phyloP scores from a whole-genome alignment of 352 stramenopile genomes.

The Achlya hypogyna region DNA sequence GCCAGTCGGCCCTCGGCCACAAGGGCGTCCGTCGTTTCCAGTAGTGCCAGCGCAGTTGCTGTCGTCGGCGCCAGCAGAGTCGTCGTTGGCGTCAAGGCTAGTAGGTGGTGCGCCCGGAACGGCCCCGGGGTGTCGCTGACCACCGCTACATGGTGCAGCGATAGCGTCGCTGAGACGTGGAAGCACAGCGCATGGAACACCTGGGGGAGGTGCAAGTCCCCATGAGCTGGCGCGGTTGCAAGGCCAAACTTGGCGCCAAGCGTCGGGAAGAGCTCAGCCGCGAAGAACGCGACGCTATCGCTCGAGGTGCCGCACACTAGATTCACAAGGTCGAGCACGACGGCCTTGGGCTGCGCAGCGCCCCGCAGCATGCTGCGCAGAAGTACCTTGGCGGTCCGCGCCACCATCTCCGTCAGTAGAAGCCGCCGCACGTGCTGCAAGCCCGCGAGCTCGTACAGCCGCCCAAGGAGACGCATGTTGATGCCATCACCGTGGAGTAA shows the following conservation, averaged over 20 bases:
- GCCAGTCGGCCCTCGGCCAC: background rate
- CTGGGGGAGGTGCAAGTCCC: slow-evolving; percentile 41
- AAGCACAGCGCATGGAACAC: slow-evolving; percentile 39
- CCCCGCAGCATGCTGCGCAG: slow-evolving; percentile 26
- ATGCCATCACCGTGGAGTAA: slow-evolving; percentile 44
- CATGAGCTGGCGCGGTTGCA: slow-evolving; percentile 22
- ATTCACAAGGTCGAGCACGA: slow-evolving; percentile 51
- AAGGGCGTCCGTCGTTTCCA: slow-evolving; percentile 12
- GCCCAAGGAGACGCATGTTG: slow-evolving; percentile 45
- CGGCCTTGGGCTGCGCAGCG: slow-evolving; percentile 1
- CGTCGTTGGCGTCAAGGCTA: slow-evolving; percentile 22
- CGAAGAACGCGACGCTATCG: slow-evolving; percentile 31
- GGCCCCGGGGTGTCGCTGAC: slow-evolving; percentile 9
- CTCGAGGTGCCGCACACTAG: slow-evolving; percentile 29
- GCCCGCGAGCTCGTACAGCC: slow-evolving; percentile 40
- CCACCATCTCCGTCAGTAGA: slow-evolving; percentile 52
- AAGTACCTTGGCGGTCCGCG: slow-evolving; percentile 47
- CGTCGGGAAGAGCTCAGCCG: slow-evolving; percentile 41
- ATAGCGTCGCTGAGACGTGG: slow-evolving; percentile 27
- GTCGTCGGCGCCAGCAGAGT: slow-evolving; percentile 24
- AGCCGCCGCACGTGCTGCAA: slow-evolving; percentile 34
- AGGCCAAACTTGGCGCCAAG: slow-evolving; percentile 35
- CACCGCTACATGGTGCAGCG: background rate
- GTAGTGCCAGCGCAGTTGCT: slow-evolving; percentile 24
- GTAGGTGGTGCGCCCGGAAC: slow-evolving; percentile 23